phyloP scores from a whole-genome alignment of 2,329 filamentous ascomycete species.

The Dendrostoma leiphaemia region DNA sequence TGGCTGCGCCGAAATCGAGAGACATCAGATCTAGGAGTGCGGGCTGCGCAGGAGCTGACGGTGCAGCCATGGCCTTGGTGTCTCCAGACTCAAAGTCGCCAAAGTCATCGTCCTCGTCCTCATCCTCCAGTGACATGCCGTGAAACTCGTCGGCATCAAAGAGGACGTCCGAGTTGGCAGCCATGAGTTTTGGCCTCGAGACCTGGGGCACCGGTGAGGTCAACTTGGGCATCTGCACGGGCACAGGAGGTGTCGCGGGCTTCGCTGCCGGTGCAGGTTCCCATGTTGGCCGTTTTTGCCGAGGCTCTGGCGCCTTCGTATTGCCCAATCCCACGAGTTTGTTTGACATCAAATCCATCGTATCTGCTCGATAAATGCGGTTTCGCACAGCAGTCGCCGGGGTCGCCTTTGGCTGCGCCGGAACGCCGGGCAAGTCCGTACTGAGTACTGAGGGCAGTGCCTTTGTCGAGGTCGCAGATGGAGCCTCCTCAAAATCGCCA shows the following conservation, averaged over 20 bases:
- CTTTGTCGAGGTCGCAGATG: slow-evolving; percentile 26
- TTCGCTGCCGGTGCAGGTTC: slow-evolving; percentile 4
- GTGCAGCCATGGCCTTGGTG: slow-evolving; percentile 19
- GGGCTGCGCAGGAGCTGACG: slow-evolving; percentile 22
- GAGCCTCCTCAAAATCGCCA: slow-evolving; percentile 65
- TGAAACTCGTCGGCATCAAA: slow-evolving; percentile 64
- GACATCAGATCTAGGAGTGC: slow-evolving; percentile 35
- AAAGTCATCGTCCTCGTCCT: slow-evolving; percentile 54
- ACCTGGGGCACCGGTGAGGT: neutral
- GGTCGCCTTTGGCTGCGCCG: slow-evolving; percentile 5
- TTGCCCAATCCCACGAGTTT: slow-evolving; percentile 42
- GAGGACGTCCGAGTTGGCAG: slow-evolving; percentile 52
- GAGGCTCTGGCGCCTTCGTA: slow-evolving; percentile 19
- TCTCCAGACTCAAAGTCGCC: slow-evolving; percentile 57
- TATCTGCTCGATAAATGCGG: slow-evolving; percentile 45
- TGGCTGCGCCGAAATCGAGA: slow-evolving; percentile 14
- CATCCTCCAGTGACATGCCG: slow-evolving; percentile 18
- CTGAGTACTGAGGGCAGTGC: slow-evolving; percentile 8
- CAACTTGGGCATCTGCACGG: neutral
- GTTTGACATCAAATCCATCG: slow-evolving; percentile 53
- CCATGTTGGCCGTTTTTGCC: slow-evolving; percentile 21
- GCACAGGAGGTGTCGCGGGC: slow-evolving; percentile 1
- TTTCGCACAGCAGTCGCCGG: slow-evolving; percentile 14
- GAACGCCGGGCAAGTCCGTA: neutral
- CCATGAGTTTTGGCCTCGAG: slow-evolving; percentile 21